Evolutionary conservation across 2,329 filamentous ascomycete genomes (phyloP).

Genomic region (Apiospora aurea): DNA sequence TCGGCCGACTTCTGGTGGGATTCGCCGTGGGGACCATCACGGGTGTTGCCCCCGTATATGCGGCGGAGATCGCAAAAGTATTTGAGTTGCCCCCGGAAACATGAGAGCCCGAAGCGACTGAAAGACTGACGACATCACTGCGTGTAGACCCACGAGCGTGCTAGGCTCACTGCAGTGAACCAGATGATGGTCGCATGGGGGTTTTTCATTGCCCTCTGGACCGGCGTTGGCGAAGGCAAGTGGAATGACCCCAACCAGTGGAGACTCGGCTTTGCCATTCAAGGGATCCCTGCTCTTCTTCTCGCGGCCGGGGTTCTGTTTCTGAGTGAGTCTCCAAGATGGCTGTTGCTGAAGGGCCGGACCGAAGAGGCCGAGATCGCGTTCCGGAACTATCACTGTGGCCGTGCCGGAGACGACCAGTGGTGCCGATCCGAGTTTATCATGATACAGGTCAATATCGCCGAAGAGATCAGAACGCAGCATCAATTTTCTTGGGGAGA

Average conservation of each 20-base stretch:
- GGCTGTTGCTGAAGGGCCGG: constrained; percentile 46
- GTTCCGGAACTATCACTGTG: constrained; percentile 44
- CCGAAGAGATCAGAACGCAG: constrained; percentile 42
- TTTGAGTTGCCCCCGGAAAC: neutral
- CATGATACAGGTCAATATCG: constrained; percentile 46
- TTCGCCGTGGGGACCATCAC: constrained; percentile 51
- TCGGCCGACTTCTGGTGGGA: constrained; percentile 47
- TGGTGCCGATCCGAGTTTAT: constrained; percentile 46
- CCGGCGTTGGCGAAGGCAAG: constrained; percentile 47
- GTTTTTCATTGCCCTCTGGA: constrained; percentile 50
- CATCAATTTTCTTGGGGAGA: constrained; percentile 42
- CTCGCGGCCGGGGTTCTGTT: constrained; percentile 46
- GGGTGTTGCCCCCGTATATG: constrained; percentile 49
- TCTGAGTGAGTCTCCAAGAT: constrained; percentile 46
- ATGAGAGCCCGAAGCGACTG: neutral
- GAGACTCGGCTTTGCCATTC: constrained; percentile 48
- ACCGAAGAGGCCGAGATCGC: constrained; percentile 45
- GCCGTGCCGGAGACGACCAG: constrained; percentile 43
- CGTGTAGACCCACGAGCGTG: constrained; percentile 44
- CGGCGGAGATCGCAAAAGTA: constrained; percentile 50
- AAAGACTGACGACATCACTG: neutral
- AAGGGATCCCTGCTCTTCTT: constrained; percentile 44
- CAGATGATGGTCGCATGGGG: constrained; percentile 54
- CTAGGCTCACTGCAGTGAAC: constrained; percentile 48
- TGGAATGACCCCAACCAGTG: constrained; percentile 49